These are phyloP conservation scores for Boletus vermiculosoides DNA, from an alignment of 768 basidiomycete genomes.

Conservation along the genomic window DNA sequence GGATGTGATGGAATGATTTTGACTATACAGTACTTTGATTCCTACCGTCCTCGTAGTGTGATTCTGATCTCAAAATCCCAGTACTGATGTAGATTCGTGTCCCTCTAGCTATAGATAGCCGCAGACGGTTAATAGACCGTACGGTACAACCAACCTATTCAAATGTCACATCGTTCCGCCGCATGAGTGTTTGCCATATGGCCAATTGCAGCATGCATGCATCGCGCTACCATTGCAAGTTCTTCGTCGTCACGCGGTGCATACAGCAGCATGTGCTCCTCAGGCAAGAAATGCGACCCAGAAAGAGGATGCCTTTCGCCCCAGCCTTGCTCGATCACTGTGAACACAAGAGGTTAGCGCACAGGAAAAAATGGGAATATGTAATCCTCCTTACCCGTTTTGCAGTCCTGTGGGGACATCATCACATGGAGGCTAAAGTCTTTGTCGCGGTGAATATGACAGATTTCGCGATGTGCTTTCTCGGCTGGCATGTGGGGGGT, in stretches of 20 bases:
- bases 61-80: not conserved
- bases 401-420: conserved; percentile 1
- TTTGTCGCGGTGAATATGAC: not conserved
- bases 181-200: not conserved
- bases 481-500: not conserved
- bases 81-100: not conserved
- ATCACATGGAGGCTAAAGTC: not conserved
- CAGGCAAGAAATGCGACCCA: not conserved
- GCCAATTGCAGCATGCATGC: conserved; percentile 1
- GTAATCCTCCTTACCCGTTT: not conserved
- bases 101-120: not conserved
- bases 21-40: no score
- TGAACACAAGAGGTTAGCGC: not conserved
- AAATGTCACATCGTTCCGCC: not conserved
- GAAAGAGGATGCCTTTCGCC: conserved; percentile 4
- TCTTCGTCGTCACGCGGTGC: conserved; percentile 3
- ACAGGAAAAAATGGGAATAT: not conserved
- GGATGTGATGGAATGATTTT: no score
- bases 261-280: conserved; percentile 1
- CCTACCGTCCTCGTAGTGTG: no score
- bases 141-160: not conserved
- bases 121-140: not conserved
- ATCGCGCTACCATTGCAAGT: not conserved
- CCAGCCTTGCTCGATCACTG: conserved; percentile 8
- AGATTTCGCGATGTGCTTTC: not conserved